A percentile compares a stretch with the other conserved stretches of the same genome.
These are phyloP conservation scores for Selaginella tamariscina DNA, from an alignment of 75 land plant species.

Conservation along the genomic window DNA sequence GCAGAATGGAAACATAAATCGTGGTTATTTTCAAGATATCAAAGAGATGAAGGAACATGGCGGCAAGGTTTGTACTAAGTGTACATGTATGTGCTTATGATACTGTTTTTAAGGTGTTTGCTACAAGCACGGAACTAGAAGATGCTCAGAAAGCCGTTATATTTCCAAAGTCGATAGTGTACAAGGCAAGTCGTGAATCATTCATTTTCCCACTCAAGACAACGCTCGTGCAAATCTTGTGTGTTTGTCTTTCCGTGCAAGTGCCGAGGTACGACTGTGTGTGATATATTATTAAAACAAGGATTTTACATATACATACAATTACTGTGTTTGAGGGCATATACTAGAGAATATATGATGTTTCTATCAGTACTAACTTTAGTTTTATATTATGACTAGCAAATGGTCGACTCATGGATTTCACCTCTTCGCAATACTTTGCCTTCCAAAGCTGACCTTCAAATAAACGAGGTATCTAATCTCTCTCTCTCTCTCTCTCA, in stretches of 20 bases:
- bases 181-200: conserved; percentile 9
- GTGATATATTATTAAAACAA: neutral
- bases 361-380: neutral
- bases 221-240: conserved; percentile 16
- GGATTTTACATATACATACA: neutral
- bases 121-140: conserved; percentile 14
- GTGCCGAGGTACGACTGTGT: conserved; percentile 4
- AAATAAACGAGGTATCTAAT: neutral
- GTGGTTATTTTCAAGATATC: neutral
- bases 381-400: neutral
- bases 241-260: conserved; percentile 25
- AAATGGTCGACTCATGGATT: conserved; percentile 24
- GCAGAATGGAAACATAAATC: neutral
- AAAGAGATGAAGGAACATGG: neutral
- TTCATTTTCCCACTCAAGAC: conserved; percentile 16
- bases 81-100: neutral
- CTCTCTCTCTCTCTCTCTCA: neutral
- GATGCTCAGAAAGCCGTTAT: conserved; percentile 14
- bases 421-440: conserved; percentile 11
- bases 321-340: neutral
- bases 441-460: neutral
- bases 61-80: neutral
- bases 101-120: conserved; percentile 6
- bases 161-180: conserved; percentile 17
- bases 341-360: neutral